Evolutionary conservation across 1,284 basidiomycete species (phyloP).

Genomic region (Volvariella surrecta): DNA sequence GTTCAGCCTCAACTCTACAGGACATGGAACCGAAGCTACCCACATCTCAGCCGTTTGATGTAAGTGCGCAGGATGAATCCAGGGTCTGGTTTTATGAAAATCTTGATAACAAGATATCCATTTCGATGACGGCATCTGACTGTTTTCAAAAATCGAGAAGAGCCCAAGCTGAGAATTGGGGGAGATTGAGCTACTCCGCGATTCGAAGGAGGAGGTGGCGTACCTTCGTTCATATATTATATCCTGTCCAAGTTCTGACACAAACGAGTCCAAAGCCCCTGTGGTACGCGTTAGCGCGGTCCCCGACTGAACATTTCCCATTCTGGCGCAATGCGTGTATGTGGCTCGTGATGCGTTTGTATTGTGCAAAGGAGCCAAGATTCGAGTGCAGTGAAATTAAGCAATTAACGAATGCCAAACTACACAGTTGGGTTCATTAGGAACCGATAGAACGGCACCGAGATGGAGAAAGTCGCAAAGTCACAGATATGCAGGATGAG

Average conservation of each 20-base stretch:
- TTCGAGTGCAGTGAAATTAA: no score
- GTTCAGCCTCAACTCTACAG: no score
- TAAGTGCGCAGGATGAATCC: conserved; percentile 60
- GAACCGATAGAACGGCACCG: no score
- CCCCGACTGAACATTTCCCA: conserved; percentile 67
- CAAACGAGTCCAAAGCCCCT: conserved; percentile 82
- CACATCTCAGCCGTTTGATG: conserved; percentile 59
- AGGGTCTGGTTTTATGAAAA: conserved; percentile 80
- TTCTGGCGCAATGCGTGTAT: conserved; percentile 15
- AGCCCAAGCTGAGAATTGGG: conserved; percentile 62
- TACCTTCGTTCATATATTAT: conserved; percentile 89
- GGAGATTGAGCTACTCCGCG: not conserved
- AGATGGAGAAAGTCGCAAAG: no score
- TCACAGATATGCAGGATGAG: no score
- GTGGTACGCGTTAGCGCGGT: conserved; percentile 57
- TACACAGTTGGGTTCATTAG: no score
- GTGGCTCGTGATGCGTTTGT: no score
- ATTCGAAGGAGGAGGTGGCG: conserved; percentile 8
- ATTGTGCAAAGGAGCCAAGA: no score
- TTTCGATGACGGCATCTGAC: conserved; percentile 46
- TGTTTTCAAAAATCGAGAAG: conserved; percentile 94
- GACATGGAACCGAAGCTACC: conserved; percentile 7
- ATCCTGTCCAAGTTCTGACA: conserved; percentile 80
- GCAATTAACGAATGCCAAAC: no score
- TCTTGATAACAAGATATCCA: conserved; percentile 51